Conservation (phyloP, 169 alveolate species). For the Plasmodium reichenowi region DNA sequence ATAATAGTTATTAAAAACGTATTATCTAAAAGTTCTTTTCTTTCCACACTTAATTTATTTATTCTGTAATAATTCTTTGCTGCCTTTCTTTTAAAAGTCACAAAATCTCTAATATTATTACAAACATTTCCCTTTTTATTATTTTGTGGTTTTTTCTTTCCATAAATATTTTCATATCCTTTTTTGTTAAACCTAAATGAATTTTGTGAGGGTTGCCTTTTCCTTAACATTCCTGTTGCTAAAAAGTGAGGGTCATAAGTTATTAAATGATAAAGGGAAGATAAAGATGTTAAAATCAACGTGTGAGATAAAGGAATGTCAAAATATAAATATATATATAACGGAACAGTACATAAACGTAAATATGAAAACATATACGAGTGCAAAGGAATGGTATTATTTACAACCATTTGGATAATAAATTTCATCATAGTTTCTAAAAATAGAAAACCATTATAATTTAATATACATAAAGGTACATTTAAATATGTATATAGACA, state of each 20-base stretch:
- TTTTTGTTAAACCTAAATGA: background rate
- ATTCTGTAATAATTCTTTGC: background rate
- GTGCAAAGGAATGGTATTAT: constrained; percentile 43
- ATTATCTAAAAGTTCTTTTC: constrained; percentile 49
- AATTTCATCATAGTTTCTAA: constrained; percentile 79
- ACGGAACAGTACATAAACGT: constrained; percentile 69
- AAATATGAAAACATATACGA: constrained; percentile 54
- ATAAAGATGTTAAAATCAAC: constrained; percentile 56
- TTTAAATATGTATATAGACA: constrained; percentile 51
- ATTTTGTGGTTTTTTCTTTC: too few species aligned
- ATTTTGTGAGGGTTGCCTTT: background rate
- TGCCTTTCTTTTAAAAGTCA: background rate
- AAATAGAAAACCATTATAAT: constrained; percentile 71
- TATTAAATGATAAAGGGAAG: constrained; percentile 27
- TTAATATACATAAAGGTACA: constrained; percentile 72
- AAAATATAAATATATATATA: constrained; percentile 60
- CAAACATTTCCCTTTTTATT: background rate
- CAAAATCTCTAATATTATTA: background rate
- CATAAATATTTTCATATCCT: background rate
- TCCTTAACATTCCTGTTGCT: constrained; percentile 47
- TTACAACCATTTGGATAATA: constrained; percentile 37
- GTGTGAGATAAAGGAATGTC: constrained; percentile 71
- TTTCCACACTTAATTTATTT: constrained; percentile 28
- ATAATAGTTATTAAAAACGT: constrained; percentile 49
- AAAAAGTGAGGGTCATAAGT: constrained; percentile 68